phyloP scores from a whole-genome alignment of 768 basidiomycete species.

The Serendipita sp. region DNA sequence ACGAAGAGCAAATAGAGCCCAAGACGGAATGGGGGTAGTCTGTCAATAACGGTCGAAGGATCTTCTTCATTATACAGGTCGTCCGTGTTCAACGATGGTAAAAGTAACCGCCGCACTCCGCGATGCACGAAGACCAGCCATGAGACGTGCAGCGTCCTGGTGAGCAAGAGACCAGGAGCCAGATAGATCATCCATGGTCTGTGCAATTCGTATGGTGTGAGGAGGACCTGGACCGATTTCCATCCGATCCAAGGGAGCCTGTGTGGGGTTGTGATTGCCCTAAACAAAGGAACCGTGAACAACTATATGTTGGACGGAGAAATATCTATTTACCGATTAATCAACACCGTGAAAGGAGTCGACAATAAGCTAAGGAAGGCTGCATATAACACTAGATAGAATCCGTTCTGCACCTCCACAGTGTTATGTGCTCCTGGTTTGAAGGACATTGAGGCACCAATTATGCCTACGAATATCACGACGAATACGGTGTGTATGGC shows the following conservation, averaged over 20 bases:
- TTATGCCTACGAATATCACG: conserved; percentile 37
- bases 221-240: conserved; percentile 46
- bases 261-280: conserved; percentile 72
- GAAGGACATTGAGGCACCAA: conserved; percentile 36
- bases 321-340: conserved; percentile 42
- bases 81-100: conserved; percentile 32
- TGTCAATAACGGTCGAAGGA: conserved; percentile 28
- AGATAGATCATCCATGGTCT: conserved; percentile 68
- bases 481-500: conserved; percentile 36
- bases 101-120: conserved; percentile 34
- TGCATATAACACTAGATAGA: conserved; percentile 51
- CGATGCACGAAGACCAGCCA: conserved; percentile 31
- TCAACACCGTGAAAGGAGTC: conserved; percentile 54
- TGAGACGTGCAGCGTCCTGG: conserved; percentile 28
- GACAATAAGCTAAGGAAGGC: conserved; percentile 48
- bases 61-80: conserved; percentile 20
- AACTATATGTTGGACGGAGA: conserved; percentile 3
- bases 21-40: conserved; percentile 14
- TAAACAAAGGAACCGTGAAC: conserved; percentile 18
- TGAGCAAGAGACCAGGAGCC: conserved; percentile 48
- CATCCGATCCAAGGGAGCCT: conserved; percentile 48
- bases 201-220: conserved; percentile 68
- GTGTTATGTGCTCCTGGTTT: conserved; percentile 41
- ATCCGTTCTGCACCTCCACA: conserved; percentile 40
- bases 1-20: conserved; percentile 40